Conservation (phyloP, 176 grass and related monocot genomes). For the Pharus latifolius region DNA sequence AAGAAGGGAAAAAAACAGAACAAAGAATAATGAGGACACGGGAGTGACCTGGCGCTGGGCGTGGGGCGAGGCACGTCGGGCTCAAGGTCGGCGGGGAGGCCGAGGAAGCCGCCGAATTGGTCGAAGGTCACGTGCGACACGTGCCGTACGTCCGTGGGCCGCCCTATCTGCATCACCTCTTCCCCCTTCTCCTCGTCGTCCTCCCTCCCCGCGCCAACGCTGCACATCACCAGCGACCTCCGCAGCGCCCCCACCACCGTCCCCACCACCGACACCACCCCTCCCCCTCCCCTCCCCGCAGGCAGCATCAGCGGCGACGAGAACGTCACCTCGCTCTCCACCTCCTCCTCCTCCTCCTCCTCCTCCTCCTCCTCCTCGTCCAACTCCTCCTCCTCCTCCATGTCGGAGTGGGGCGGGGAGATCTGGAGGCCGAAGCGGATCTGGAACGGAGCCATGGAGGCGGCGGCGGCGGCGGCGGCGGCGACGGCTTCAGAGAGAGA, state of each 20-base stretch:
- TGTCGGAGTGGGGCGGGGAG: slow-evolving; percentile 35
- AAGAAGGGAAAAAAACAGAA: background rate
- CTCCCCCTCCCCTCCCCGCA: background rate
- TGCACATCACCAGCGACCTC: slow-evolving; percentile 92
- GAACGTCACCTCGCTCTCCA: slow-evolving; percentile 45
- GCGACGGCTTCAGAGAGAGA: too few species aligned
- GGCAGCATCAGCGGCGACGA: slow-evolving; percentile 52
- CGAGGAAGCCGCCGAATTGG: slow-evolving; percentile 85
- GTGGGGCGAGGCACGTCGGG: slow-evolving; percentile 44
- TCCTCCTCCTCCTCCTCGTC: slow-evolving; percentile 12
- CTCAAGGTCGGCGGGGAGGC: slow-evolving; percentile 74
- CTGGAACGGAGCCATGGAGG: slow-evolving; percentile 63
- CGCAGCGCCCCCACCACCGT: slow-evolving; percentile 59
- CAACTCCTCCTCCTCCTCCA: slow-evolving; percentile 27
- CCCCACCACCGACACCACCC: slow-evolving; percentile 53
- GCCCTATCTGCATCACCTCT: slow-evolving; percentile 64
- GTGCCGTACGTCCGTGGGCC: slow-evolving; percentile 84
- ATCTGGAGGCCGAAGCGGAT: slow-evolving; percentile 52
- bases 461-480: background rate
- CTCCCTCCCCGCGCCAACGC: slow-evolving; percentile 27
- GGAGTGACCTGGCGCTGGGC: slow-evolving; percentile 72
- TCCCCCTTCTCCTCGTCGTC: slow-evolving; percentile 8
- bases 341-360: slow-evolving; percentile 26
- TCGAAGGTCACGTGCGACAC: slow-evolving; percentile 93
- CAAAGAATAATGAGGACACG: background rate